Base-by-base conservation (phyloP, 2,329 filamentous ascomycete species). In the Mollisiaceae sp. region DNA sequence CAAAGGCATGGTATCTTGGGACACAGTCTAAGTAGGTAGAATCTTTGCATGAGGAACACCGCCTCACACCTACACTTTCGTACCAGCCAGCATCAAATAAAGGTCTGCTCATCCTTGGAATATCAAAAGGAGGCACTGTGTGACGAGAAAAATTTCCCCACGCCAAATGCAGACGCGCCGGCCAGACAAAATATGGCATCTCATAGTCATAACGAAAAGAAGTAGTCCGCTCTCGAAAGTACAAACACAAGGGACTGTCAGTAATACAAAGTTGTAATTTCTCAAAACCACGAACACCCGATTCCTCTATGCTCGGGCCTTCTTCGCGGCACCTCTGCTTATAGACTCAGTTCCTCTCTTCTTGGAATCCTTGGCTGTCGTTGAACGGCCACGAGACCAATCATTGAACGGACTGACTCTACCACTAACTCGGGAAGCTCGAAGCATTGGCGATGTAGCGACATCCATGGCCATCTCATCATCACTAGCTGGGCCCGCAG, bases 321-420 rank as follows among this genome's bases (percentile, higher is more conserved):
- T 80, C 75, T 85, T 85, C 58, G n/a, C 61, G 18, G 74, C 71
- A 38, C 71, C 52, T 41, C 73, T 70, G 57, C 69, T 70, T 35
- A 81, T 70, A 22, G 74, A 63, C 24, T 80, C 79, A 35, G 78
- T 81, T 45, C 77, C 74, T 67, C 79, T 80, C 78, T 82, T 85
- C 67, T 75, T 80, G 66, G 50, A 54, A 14, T 54, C 50, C 8
- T 35, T 54, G 50, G 5, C 14, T 20, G 27, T 32, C 27, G 22
- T 14, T 32, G 50, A 32, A 27, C 27, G 24, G 14, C 24, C 86
- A 65, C 89, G 86, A 68, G 82, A 85, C 89, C 89, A 93, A 45
- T 82, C 82, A 71, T 91, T 88, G 71, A 92, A 92, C 2, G 86
- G 87, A 71, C 71, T 74, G 47, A 64, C 57, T 24, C 67, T 68